Conservation (phyloP, 2,329 filamentous ascomycete species). For the Stemphylium beticola region DNA sequence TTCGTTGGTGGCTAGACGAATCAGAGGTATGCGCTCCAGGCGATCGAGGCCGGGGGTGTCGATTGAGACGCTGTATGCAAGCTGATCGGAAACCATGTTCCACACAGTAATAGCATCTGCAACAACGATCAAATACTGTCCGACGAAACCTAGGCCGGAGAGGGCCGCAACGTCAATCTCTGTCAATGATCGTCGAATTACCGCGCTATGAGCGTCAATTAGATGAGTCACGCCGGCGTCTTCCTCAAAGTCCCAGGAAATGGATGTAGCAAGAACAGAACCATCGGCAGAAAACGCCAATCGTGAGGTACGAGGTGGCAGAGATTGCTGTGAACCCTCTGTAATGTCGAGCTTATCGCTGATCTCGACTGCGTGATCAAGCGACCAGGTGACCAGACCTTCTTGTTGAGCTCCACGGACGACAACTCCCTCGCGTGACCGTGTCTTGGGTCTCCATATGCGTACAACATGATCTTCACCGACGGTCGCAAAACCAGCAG, state of each 20-base stretch:
- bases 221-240: conserved; percentile 72
- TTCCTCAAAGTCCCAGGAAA: conserved; percentile 43
- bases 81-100: conserved; percentile 80
- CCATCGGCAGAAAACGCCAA: conserved; percentile 70
- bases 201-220: conserved; percentile 74
- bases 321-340: conserved; percentile 31
- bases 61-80: conserved; percentile 70
- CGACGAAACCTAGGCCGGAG: conserved; percentile 72
- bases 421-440: conserved; percentile 71
- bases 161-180: conserved; percentile 71
- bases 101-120: conserved; percentile 78
- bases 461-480: conserved; percentile 80
- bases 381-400: conserved; percentile 76
- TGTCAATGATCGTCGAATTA: conserved; percentile 69
- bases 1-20: conserved; percentile 74
- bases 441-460: conserved; percentile 78
- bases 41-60: conserved; percentile 42
- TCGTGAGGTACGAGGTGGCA: conserved; percentile 62
- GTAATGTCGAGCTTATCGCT: conserved; percentile 44
- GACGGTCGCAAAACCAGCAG: conserved; percentile 79
- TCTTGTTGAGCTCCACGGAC: conserved; percentile 60
- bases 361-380: conserved; percentile 62
- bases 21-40: conserved; percentile 49
- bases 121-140: conserved; percentile 75
- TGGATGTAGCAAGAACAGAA: conserved; percentile 43